Evolutionary conservation across 2,329 filamentous ascomycete genomes (phyloP), one percentile per base, ranked within the genome.

Genomic region (Trichophyton verrucosum): DNA sequence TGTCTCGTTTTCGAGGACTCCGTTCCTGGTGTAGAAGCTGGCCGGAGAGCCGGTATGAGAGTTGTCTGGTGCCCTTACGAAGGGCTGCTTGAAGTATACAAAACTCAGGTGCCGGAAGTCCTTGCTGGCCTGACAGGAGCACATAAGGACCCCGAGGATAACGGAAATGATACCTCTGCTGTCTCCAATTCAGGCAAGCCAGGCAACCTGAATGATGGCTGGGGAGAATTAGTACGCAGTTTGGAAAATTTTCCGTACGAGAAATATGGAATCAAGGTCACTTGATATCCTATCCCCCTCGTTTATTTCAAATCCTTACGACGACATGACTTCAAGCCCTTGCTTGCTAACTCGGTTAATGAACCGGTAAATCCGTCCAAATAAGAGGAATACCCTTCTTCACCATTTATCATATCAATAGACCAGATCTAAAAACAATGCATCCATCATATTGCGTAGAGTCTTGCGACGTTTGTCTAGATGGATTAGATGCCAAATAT

Each of bases 1-100:
- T 97, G 94, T 71, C 79, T 99, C 15, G 94, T 97, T 0, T 97
- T 99, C 68, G 94, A 99, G 75, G 94, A 99, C 73, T 89, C 87
- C 53, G 91, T 97, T 1, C 89, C 91, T 0, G 94, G 94, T 3
- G 90, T 96, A 2, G 94, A 99, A 75, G 85, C 90, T 1, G 94
- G 91, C 3, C 80, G 94, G 59, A 83, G 94, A 65, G 94, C 94
- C 0, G 92, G 92, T 0, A 97, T 97, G 92, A 85, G 92, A 66
- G 91, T 95, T 11, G 80, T 96, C 0, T 99, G 94, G 94, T 87
- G 85, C 67, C 94, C 94, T 24, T 91, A 97, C 74, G 83, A 85
- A 0, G 88, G 84, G 69, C 76, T 99, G 59, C 79, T 87, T 75
- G 78, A 83, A 59, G 88, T 92, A 72, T 95, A 89, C 68, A 77